Conservation (phyloP, 2,329 filamentous ascomycete species). For the Parafenestella ontariensis region DNA sequence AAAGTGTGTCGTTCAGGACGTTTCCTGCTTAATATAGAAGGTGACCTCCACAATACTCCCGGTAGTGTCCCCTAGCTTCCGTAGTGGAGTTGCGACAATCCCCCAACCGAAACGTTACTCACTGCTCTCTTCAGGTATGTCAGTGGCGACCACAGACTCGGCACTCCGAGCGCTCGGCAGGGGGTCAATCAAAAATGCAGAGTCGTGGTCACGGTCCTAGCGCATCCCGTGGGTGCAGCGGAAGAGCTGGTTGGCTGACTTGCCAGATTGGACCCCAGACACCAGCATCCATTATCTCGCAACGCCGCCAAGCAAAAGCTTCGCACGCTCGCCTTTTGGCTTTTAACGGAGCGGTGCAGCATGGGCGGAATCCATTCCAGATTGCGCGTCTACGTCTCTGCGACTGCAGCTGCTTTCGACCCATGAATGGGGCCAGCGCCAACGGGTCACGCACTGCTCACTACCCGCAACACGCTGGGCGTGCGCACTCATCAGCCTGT, state of each 20-base stretch:
- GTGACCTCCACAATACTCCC: constrained; percentile 13
- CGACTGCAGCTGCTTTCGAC: constrained; percentile 13
- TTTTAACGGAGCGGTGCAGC: constrained; percentile 23
- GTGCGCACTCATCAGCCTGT: constrained; percentile 4
- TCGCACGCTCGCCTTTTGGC: constrained; percentile 15
- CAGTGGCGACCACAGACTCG: constrained; percentile 12
- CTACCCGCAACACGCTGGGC: constrained; percentile 13
- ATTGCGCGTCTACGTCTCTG: constrained; percentile 24
- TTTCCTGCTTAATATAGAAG: constrained; percentile 16
- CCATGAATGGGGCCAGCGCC: constrained; percentile 18
- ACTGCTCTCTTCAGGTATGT: background rate
- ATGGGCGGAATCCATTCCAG: constrained; percentile 22
- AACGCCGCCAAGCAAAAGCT: constrained; percentile 21
- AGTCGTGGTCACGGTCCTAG: constrained; percentile 5
- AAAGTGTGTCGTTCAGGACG: background rate
- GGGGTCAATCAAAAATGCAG: constrained; percentile 7
- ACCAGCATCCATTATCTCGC: constrained; percentile 10
- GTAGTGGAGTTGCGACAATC: constrained; percentile 10
- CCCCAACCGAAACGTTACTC: constrained; percentile 2
- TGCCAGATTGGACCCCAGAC: background rate
- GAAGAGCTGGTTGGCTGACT: constrained; percentile 11
- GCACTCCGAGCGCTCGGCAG: constrained; percentile 10
- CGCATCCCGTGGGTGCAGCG: constrained; percentile 3
- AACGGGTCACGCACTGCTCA: constrained; percentile 17
- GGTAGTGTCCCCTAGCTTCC: constrained; percentile 8